Percentiles rank a stretch among this genome's conserved stretches.
Evolutionary conservation across 2,329 filamentous ascomycete species (phyloP).

Genomic region (Triangularia verruculosa): DNA sequence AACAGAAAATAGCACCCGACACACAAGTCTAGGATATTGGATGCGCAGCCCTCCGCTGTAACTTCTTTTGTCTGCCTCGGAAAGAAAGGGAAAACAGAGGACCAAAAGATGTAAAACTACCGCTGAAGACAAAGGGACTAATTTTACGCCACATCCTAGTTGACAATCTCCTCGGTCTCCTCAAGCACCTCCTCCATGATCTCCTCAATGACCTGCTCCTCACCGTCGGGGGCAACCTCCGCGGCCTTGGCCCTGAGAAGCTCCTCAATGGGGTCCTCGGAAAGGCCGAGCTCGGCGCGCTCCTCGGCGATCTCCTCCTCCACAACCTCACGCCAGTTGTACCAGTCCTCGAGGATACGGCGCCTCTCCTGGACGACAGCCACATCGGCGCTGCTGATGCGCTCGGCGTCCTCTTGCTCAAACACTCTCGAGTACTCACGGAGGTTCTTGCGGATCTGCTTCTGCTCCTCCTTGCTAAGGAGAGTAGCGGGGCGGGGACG

Average conservation of each 20-base stretch:
- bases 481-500: slow-evolving; percentile 88
- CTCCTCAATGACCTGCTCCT: slow-evolving; percentile 82
- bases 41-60: background rate
- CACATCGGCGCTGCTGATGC: slow-evolving; percentile 88
- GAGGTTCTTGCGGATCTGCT: slow-evolving; percentile 95
- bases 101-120: background rate
- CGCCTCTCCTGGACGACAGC: slow-evolving; percentile 88
- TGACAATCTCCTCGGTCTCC: slow-evolving; percentile 77
- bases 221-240: slow-evolving; percentile 55
- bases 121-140: background rate
- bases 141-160: slow-evolving; percentile 22
- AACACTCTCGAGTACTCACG: slow-evolving; percentile 94
- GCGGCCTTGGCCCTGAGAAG: slow-evolving; percentile 56
- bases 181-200: slow-evolving; percentile 79
- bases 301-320: slow-evolving; percentile 72
- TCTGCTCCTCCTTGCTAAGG: slow-evolving; percentile 94
- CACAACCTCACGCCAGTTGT: slow-evolving; percentile 73
- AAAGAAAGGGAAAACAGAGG: background rate
- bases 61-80: background rate
- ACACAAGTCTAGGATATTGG: background rate
- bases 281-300: slow-evolving; percentile 63
- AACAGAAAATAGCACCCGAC: background rate
- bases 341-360: slow-evolving; percentile 82
- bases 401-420: slow-evolving; percentile 91
- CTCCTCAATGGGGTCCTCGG: slow-evolving; percentile 61